phyloP scores from a whole-genome alignment of 2,329 filamentous ascomycete species.

The Penicillium frequentans region DNA sequence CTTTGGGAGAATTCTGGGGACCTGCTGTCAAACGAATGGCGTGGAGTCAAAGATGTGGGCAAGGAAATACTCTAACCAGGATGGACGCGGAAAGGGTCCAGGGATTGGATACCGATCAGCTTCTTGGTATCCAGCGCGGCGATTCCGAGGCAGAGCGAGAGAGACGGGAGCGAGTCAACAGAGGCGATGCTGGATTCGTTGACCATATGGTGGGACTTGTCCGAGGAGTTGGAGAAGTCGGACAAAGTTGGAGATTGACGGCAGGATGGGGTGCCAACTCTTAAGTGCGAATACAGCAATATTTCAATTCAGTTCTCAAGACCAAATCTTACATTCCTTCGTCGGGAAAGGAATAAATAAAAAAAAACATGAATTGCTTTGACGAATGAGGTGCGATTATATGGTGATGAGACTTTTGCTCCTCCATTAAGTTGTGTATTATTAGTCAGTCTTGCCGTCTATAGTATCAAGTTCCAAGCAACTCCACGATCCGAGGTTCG shows the following conservation, averaged over 20 bases:
- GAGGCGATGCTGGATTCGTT: conserved; percentile 25
- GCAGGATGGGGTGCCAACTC: conserved; percentile 27
- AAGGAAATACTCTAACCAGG: conserved; percentile 17
- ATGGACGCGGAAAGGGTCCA: conserved; percentile 22
- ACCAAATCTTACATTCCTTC: too few species aligned
- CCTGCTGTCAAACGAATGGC: conserved; percentile 39
- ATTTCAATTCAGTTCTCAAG: too few species aligned
- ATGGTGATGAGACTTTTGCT: too few species aligned
- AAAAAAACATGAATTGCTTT: too few species aligned
- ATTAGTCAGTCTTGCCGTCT: too few species aligned
- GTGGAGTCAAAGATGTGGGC: conserved; percentile 23
- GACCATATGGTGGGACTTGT: conserved; percentile 28
- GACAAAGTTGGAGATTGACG: conserved; percentile 23
- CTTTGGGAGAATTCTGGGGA: conserved; percentile 32
- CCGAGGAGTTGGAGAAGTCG: conserved; percentile 24
- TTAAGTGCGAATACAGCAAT: not conserved
- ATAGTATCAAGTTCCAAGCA: too few species aligned
- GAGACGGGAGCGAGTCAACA: conserved; percentile 20
- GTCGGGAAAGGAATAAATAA: too few species aligned
- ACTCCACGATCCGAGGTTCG: too few species aligned
- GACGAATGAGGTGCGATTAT: too few species aligned
- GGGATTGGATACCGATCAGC: conserved; percentile 16
- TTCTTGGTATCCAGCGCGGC: conserved; percentile 7
- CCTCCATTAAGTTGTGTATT: too few species aligned
- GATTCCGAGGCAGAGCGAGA: conserved; percentile 22